phyloP scores from a whole-genome alignment of 371 early-diverging fungal genomes.

The Mucor mucedo region DNA sequence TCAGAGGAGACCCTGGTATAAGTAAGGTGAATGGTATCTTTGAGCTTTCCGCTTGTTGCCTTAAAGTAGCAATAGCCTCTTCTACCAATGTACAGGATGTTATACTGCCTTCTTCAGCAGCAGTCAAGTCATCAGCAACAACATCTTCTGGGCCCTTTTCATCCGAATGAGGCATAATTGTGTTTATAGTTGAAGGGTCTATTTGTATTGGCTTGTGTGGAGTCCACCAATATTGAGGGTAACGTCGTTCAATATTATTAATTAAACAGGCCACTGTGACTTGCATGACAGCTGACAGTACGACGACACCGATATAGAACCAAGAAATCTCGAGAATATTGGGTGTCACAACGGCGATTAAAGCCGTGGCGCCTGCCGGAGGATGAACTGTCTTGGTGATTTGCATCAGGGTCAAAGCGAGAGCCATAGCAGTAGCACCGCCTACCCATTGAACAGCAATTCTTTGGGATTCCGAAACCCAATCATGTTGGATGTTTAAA shows the following conservation, averaged over 20 bases:
- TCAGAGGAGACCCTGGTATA: too few relatives aligned
- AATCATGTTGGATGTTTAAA: constrained; percentile 44
- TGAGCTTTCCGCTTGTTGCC: too few relatives aligned
- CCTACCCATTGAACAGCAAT: constrained; percentile 66
- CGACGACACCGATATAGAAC: constrained; percentile 65
- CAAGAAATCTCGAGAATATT: constrained; percentile 58
- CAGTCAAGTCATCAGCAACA: constrained; percentile 1
- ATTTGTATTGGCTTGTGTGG: constrained; percentile 24
- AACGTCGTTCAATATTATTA: constrained; percentile 71
- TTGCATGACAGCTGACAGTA: constrained; percentile 57
- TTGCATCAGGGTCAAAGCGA: constrained; percentile 70
- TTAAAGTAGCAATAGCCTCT: neutral
- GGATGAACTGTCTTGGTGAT: constrained; percentile 75
- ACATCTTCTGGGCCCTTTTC: constrained; percentile 3
- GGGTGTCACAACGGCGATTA: constrained; percentile 60
- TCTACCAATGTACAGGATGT: neutral
- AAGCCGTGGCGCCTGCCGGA: constrained; percentile 75
- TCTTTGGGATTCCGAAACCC: constrained; percentile 24
- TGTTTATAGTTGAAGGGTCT: constrained; percentile 11
- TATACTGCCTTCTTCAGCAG: constrained; percentile 13
- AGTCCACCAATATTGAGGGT: constrained; percentile 74
- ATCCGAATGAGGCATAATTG: constrained; percentile 10
- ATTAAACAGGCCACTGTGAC: constrained; percentile 64
- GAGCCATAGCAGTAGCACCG: constrained; percentile 71
- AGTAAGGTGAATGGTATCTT: too few relatives aligned